phyloP scores from a whole-genome alignment of 192 early-diverging fungal species.

The Gaertneriomyces semiglobifer region DNA sequence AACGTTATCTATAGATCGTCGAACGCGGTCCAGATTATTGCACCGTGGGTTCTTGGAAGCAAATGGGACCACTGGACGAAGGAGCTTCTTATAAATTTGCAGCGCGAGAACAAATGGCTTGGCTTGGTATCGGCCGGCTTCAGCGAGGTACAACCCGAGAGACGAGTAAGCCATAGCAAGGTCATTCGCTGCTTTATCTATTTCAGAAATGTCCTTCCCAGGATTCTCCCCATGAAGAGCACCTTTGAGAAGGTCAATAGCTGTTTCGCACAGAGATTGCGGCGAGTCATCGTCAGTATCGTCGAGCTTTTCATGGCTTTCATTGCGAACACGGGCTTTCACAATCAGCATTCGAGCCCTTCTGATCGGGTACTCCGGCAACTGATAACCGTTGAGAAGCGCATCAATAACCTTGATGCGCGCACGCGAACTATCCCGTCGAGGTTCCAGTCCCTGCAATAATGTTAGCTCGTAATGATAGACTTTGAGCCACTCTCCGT shows the following conservation, averaged over 20 bases:
- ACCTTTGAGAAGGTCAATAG: constrained; percentile 26
- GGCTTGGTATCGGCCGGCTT: constrained; percentile 25
- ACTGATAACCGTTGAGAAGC: constrained; percentile 30
- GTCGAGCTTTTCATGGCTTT: neutral
- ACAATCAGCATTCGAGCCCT: constrained; percentile 34
- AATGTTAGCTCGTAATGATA: constrained; percentile 9
- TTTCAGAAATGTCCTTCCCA: constrained; percentile 27
- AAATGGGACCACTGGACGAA: constrained; percentile 43
- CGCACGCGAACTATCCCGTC: neutral
- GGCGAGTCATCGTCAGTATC: neutral
- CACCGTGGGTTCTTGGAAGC: neutral
- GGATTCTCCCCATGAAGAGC: constrained; percentile 33
- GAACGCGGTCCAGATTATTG: no score
- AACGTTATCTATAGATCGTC: constrained; percentile 31
- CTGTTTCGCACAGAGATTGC: constrained; percentile 10
- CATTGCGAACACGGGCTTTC: constrained; percentile 8
- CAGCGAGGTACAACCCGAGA: constrained; percentile 50
- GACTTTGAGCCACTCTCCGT: neutral
- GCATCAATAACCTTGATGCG: constrained; percentile 30
- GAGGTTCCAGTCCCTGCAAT: constrained; percentile 5
- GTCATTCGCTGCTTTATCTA: constrained; percentile 35
- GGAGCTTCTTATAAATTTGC: constrained; percentile 56
- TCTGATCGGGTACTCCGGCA: constrained; percentile 34
- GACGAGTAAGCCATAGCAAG: constrained; percentile 59
- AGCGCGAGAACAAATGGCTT: constrained; percentile 54